Percentiles rank a stretch among this genome's conserved stretches.
phyloP scores from a whole-genome alignment of 2,329 filamentous ascomycete species.

The Alternaria novae-zelandiae region DNA sequence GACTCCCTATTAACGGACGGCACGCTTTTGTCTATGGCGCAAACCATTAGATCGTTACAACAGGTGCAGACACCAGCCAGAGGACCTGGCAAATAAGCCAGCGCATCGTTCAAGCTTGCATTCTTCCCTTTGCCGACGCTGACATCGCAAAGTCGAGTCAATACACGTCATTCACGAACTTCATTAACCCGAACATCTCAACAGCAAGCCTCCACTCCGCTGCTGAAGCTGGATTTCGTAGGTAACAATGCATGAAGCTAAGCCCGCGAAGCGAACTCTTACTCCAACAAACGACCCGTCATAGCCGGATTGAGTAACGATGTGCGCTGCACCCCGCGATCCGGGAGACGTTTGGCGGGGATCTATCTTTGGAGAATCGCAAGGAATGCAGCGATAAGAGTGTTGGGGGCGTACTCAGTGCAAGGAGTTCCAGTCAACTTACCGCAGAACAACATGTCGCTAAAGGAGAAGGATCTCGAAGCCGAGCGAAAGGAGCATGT shows the following conservation, averaged over 20 bases:
- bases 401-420: neutral
- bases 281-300: neutral
- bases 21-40: neutral
- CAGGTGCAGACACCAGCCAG: neutral
- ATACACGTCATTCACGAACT: neutral
- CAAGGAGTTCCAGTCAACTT: neutral
- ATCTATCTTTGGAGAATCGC: constrained; percentile 4
- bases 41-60: neutral
- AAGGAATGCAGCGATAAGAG: neutral
- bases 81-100: neutral
- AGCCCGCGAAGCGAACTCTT: neutral
- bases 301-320: neutral
- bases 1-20: neutral
- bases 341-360: constrained; percentile 8
- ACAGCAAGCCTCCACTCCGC: constrained; percentile 1
- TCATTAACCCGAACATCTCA: neutral
- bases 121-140: neutral
- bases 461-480: neutral
- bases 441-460: neutral
- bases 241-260: neutral
- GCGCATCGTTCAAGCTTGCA: neutral
- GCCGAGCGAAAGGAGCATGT: neutral
- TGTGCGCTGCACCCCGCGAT: constrained; percentile 11
- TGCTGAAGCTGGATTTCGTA: neutral
- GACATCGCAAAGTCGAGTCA: neutral